Conservation (phyloP, 331 rosid species). For the Telfairia occidentalis region DNA sequence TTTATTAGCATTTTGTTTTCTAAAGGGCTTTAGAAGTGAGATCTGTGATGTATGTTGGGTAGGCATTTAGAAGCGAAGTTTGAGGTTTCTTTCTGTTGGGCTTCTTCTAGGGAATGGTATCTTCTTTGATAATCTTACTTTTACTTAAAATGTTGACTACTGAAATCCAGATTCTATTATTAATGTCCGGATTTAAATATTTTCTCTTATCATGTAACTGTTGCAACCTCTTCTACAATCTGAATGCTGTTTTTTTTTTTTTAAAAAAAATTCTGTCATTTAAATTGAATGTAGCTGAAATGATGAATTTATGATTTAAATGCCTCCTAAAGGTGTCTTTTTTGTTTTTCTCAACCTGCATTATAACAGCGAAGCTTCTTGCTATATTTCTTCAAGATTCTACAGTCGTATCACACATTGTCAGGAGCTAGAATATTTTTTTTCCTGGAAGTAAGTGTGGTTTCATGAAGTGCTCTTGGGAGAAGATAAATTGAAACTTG, state of each 20-base stretch:
- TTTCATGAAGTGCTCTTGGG: conserved; percentile 10
- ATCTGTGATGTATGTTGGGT: conserved; percentile 33
- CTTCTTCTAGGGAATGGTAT: conserved; percentile 17
- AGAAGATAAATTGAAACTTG: conserved; percentile 21
- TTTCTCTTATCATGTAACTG: neutral
- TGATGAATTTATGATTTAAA: neutral
- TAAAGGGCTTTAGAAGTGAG: conserved; percentile 33
- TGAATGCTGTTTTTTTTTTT: neutral
- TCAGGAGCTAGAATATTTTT: neutral
- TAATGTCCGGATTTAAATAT: neutral
- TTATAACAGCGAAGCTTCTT: neutral
- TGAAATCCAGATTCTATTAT: conserved; percentile 18
- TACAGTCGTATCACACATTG: neutral
- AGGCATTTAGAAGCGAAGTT: conserved; percentile 17
- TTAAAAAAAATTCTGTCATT: neutral
- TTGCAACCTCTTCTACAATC: conserved; percentile 16
- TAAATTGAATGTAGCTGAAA: neutral
- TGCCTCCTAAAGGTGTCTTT: neutral
- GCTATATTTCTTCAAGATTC: neutral
- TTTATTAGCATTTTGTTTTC: conserved; percentile 24
- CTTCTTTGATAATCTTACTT: conserved; percentile 8
- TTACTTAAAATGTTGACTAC: conserved; percentile 31
- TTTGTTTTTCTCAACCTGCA: neutral
- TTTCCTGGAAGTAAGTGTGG: neutral
- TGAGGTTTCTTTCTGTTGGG: conserved; percentile 29